Evolutionary conservation across 2,329 filamentous ascomycete genomes (phyloP).

Genomic region (Metarhizium album): DNA sequence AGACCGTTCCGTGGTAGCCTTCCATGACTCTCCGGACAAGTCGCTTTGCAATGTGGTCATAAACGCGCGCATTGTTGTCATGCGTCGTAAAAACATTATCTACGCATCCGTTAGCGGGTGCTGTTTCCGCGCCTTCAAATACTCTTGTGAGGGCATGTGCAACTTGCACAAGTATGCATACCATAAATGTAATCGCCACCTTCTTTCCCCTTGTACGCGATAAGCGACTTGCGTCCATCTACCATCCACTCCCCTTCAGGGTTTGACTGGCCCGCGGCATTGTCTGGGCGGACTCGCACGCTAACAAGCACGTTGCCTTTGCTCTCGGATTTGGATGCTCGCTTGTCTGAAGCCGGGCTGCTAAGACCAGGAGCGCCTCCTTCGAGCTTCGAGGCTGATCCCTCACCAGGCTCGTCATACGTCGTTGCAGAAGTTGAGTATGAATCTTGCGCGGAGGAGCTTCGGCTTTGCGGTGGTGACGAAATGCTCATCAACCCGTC

Average conservation of each 20-base stretch:
- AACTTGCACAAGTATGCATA: conserved; percentile 31
- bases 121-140: background rate
- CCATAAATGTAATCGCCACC: conserved; percentile 89
- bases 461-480: conserved; percentile 79
- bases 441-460: conserved; percentile 84
- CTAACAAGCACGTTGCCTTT: conserved; percentile 97
- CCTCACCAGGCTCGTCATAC: conserved; percentile 67
- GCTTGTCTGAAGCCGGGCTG: conserved; percentile 29
- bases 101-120: conserved; percentile 23
- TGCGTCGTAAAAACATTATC: conserved; percentile 95
- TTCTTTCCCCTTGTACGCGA: conserved; percentile 79
- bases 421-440: conserved; percentile 85
- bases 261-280: conserved; percentile 47
- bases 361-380: conserved; percentile 16
- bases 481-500: conserved; percentile 67
- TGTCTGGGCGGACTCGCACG: conserved; percentile 82
- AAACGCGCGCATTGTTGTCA: conserved; percentile 90
- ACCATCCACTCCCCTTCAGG: conserved; percentile 84
- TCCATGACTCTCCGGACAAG: conserved; percentile 96
- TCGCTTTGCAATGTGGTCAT: conserved; percentile 87
- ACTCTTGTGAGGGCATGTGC: background rate
- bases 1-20: conserved; percentile 95
- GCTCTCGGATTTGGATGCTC: conserved; percentile 49
- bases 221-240: conserved; percentile 69
- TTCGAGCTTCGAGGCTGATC: conserved; percentile 23